A percentile compares a stretch with the other conserved stretches of the same genome.
Conservation (phyloP, 148 eudicot species). For the Diospyros lotus region DNA sequence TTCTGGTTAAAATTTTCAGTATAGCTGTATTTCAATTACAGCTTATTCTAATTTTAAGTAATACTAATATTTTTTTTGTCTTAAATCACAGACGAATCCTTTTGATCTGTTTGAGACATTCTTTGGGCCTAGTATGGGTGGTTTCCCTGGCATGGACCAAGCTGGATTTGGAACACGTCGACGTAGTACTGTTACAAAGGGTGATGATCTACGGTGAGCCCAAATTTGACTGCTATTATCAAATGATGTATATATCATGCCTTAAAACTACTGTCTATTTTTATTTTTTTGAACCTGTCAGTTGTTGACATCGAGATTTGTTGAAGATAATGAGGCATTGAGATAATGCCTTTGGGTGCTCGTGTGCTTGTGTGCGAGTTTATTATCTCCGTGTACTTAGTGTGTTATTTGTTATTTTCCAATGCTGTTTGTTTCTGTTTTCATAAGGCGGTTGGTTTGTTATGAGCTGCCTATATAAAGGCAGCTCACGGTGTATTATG, state of each 20-base stretch:
- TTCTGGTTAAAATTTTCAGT: no score
- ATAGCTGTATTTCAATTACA: no score
- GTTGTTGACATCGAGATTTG: neutral
- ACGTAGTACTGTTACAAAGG: conserved; percentile 74
- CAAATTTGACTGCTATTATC: conserved; percentile 3
- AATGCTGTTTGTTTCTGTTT: no score
- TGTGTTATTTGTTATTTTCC: no score
- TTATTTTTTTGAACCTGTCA: no score
- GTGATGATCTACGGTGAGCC: conserved; percentile 96
- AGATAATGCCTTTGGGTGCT: no score
- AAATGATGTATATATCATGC: neutral
- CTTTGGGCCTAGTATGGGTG: conserved; percentile 84
- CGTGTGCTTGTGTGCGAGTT: no score
- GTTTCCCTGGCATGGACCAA: conserved; percentile 69
- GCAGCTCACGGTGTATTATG: no score
- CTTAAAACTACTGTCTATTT: neutral
- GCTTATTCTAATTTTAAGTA: neutral
- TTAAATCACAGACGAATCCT: conserved; percentile 63
- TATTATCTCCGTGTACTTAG: no score
- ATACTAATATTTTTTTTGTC: conserved; percentile 9
- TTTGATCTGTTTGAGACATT: conserved; percentile 98
- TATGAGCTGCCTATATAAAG: no score
- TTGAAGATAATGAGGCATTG: neutral
- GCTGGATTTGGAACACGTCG: conserved; percentile 69
- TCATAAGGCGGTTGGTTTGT: no score